Evolutionary conservation across 139 green algal genomes (phyloP).

Genomic region (Haematococcus sp.): DNA sequence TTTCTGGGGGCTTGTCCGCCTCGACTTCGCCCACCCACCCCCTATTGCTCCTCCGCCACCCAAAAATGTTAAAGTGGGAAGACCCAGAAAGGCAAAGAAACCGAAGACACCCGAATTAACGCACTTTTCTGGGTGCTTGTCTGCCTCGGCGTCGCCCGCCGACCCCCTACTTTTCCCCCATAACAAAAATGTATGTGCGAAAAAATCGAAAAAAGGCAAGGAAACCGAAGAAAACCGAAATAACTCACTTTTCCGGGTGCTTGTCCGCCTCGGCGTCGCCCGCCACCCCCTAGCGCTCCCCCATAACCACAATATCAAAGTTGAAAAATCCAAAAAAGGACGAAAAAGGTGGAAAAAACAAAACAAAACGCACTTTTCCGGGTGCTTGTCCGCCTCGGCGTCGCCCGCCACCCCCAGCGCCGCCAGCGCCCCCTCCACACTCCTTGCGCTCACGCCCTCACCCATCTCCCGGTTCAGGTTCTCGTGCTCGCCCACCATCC

Average conservation of each 20-base stretch:
- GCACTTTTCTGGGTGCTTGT: conserved; percentile 77
- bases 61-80: too few species aligned
- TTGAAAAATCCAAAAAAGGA: too few species aligned
- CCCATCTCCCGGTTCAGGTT: conserved; percentile 62
- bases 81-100: too few species aligned
- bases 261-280: conserved; percentile 49
- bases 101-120: too few species aligned
- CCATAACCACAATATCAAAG: too few species aligned
- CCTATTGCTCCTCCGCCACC: too few species aligned
- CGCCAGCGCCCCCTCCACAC: conserved; percentile 56
- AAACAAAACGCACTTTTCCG: conserved; percentile 77
- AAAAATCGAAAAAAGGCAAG: too few species aligned
- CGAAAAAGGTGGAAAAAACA: too few species aligned
- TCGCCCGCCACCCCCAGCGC: conserved; percentile 48
- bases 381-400: conserved; percentile 58
- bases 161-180: too few species aligned
- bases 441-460: conserved; percentile 39
- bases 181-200: too few species aligned
- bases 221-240: too few species aligned
- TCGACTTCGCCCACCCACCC: conserved; percentile 37
- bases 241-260: conserved; percentile 76
- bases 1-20: conserved; percentile 52
- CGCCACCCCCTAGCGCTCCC: conserved; percentile 41
- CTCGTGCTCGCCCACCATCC: conserved; percentile 33
- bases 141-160: conserved; percentile 31